phyloP scores from a whole-genome alignment of 257 asterid genomes.

The Eucommia ulmoides region DNA sequence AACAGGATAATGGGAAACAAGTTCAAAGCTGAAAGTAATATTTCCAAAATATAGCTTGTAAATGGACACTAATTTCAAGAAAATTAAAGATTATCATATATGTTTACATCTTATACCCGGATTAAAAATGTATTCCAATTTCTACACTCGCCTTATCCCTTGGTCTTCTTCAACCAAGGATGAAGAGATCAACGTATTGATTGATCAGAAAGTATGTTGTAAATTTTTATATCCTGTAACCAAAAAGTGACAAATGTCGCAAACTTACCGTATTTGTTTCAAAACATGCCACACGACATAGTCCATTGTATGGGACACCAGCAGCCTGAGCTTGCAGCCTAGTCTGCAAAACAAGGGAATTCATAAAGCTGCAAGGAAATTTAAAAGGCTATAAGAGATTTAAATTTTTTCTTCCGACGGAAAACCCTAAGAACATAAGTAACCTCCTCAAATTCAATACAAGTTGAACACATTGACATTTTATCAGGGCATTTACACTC shows the following conservation, averaged over 20 bases:
- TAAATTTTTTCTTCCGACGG: background rate
- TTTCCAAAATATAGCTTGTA: background rate
- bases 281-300: conserved; percentile 17
- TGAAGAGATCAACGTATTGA: background rate
- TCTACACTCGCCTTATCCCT: background rate
- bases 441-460: background rate
- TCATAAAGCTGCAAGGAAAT: conserved; percentile 1
- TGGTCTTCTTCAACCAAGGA: background rate
- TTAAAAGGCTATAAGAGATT: background rate
- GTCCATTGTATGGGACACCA: conserved; percentile 39
- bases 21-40: background rate
- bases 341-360: conserved; percentile 32
- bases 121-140: background rate
- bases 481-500: no score
- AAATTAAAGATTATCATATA: background rate
- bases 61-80: background rate
- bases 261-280: conserved; percentile 19
- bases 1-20: background rate
- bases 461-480: background rate
- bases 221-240: background rate
- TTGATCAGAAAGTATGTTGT: background rate
- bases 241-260: background rate
- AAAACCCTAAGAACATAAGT: no score
- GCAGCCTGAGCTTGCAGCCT: conserved; percentile 96
- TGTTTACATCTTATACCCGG: background rate